These are phyloP conservation scores for Rhodotorula sp. DNA, from an alignment of 1,284 basidiomycete species.

Conservation along the genomic window DNA sequence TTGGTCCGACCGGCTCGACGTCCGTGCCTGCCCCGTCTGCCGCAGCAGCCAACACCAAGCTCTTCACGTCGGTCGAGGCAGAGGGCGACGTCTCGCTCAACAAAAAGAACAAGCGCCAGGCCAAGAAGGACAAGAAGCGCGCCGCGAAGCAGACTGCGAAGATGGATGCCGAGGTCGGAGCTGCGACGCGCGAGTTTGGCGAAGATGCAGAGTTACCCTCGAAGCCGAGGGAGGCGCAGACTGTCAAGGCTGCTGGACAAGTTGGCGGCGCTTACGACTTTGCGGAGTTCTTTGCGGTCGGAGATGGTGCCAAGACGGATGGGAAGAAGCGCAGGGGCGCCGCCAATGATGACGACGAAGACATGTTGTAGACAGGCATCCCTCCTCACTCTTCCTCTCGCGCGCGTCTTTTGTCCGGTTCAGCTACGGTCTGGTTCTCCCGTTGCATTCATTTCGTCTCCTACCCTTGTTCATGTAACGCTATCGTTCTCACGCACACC, in stretches of 20 bases:
- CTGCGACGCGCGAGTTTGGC: slow-evolving; percentile 34
- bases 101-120: slow-evolving; percentile 43
- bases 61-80: slow-evolving; percentile 21
- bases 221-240: slow-evolving; percentile 21
- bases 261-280: slow-evolving; percentile 13
- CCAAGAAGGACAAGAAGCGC: slow-evolving; percentile 46
- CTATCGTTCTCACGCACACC: neutral
- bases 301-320: neutral
- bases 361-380: neutral
- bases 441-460: neutral
- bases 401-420: neutral
- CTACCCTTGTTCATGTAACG: neutral
- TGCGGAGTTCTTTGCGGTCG: slow-evolving; percentile 12
- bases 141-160: slow-evolving; percentile 27
- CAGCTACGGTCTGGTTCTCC: neutral
- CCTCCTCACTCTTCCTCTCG: neutral
- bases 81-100: slow-evolving; percentile 42
- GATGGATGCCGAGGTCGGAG: slow-evolving; percentile 16
- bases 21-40: neutral
- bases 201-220: slow-evolving; percentile 33
- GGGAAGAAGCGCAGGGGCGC: neutral
- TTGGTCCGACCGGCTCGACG: slow-evolving; percentile 32
- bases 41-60: slow-evolving; percentile 16
- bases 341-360: slow-evolving; percentile 1
- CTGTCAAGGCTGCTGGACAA: slow-evolving; percentile 9